Conservation (phyloP, 2,329 filamentous ascomycete species). For the Penicillium sp. region DNA sequence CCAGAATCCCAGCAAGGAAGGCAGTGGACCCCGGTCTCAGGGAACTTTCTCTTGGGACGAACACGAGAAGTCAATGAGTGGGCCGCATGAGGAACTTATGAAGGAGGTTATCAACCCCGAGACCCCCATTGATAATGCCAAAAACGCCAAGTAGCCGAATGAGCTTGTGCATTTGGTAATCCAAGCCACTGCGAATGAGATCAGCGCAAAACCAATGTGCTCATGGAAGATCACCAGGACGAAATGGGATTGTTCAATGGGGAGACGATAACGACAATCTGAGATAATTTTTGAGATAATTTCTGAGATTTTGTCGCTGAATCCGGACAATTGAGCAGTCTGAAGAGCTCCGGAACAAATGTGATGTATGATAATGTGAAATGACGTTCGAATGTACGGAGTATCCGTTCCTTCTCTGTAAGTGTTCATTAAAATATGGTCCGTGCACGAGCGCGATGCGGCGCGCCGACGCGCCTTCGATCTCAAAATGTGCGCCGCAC, state of each 20-base stretch:
- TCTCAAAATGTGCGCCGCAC: not conserved
- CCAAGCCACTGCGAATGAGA: not conserved
- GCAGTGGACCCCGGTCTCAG: not conserved
- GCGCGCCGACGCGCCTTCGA: not conserved
- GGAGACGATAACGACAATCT: no score
- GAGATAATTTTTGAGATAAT: no score
- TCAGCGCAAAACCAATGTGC: no score
- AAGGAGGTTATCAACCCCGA: not conserved
- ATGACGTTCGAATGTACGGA: not conserved
- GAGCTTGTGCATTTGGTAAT: not conserved
- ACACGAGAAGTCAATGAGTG: not conserved
- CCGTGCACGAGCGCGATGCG: slow-evolving; percentile 9
- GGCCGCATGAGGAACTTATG: not conserved
- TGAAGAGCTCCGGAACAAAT: not conserved
- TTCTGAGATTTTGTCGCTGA: no score
- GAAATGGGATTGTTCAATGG: no score
- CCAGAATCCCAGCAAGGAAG: not conserved
- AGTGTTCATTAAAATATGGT: slow-evolving; percentile 4
- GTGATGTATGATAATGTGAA: not conserved
- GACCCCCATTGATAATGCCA: not conserved
- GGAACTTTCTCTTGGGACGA: not conserved
- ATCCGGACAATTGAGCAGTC: not conserved
- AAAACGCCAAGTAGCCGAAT: not conserved
- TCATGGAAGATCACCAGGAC: no score
- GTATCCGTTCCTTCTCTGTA: not conserved